Conservation (phyloP, 352 stramenopile species). For the Sclerospora graminicola region DNA sequence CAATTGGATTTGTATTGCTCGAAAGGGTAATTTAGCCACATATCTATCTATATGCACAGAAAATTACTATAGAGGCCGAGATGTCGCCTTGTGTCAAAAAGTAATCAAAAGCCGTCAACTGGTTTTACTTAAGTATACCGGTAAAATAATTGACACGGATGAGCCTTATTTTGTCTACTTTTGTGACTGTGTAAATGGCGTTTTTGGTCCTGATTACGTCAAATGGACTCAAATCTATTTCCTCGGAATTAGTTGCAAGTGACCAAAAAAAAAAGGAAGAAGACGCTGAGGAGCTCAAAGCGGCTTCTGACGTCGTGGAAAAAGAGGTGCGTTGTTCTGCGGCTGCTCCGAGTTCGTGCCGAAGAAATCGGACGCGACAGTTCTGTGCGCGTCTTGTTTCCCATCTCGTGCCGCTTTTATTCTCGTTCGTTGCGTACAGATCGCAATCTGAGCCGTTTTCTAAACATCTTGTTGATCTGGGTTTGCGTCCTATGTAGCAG, state of each 20-base stretch:
- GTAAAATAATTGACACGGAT: too few species aligned
- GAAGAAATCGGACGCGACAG: not conserved
- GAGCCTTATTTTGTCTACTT: too few species aligned
- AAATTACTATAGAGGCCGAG: too few species aligned
- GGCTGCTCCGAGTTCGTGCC: conserved; percentile 1
- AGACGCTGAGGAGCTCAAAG: conserved; percentile 21
- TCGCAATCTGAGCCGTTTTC: not conserved
- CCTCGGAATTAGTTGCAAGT: not conserved
- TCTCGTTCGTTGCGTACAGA: not conserved
- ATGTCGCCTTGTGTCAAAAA: too few species aligned
- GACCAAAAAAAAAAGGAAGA: conserved; percentile 21
- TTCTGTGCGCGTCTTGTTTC: conserved; percentile 2
- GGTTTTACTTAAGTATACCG: too few species aligned
- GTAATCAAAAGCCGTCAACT: too few species aligned
- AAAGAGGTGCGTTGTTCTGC: conserved; percentile 22
- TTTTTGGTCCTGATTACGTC: too few species aligned
- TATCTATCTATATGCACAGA: too few species aligned
- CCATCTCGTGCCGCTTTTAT: conserved; percentile 1
- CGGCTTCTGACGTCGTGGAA: conserved; percentile 15
- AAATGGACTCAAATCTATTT: too few species aligned
- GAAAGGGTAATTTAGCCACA: not conserved
- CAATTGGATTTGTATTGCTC: conserved; percentile 21
- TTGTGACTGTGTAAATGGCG: too few species aligned
- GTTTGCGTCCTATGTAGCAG: conserved; percentile 7
- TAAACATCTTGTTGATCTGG: conserved; percentile 13